Base-by-base conservation (phyloP, 768 basidiomycete species). In the Amanita fuliginea region DNA sequence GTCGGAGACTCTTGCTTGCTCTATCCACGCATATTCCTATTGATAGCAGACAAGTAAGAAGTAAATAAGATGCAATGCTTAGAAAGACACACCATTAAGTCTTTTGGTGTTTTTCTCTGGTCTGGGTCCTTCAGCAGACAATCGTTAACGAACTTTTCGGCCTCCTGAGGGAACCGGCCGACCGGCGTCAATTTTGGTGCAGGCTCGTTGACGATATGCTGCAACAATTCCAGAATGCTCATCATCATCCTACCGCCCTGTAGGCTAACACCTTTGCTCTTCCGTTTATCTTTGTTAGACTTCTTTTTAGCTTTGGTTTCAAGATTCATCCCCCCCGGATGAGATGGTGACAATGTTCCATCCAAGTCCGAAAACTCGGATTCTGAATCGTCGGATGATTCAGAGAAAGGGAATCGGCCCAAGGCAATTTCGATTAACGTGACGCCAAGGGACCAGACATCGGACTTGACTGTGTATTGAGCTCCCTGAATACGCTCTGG, bases 401-500 rank as follows among this genome's bases (percentile, higher is more conserved):
- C 86, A 39, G 90, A 82, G 69, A 98, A 99, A 19, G 96, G 96
- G 76, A 99, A 99, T 33, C 92, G 86, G 13, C 95, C 96, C 28
- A 95, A 79, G 0, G 93, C 96, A 36, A 99, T 81, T 68, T 99
- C 96, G 63, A 98, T 94, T 42, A 99, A 74, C 6, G 93, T 89
- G 60, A 99, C 92, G 26, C 96, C 96, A 39, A 98, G 78, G 0
- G 95, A 97, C 96, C 96, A 99, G 3, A 98, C 95, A 59, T 99
- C 96, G 3, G 94, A 97, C 67, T 98, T 98, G 66, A 99, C 95
- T 24, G 92, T 93, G 65, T 99, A 98, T 61, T 90, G 89, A 1
- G 92, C 92, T 44, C 96, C 96, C 68, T 98, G 95, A 70, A 99
- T 98, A 52, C 96, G 92, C 61, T 99, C 96, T 14, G 96, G 96